These are phyloP conservation scores for Buddleja alternifolia DNA, from an alignment of 257 asterid species.

Conservation along the genomic window DNA sequence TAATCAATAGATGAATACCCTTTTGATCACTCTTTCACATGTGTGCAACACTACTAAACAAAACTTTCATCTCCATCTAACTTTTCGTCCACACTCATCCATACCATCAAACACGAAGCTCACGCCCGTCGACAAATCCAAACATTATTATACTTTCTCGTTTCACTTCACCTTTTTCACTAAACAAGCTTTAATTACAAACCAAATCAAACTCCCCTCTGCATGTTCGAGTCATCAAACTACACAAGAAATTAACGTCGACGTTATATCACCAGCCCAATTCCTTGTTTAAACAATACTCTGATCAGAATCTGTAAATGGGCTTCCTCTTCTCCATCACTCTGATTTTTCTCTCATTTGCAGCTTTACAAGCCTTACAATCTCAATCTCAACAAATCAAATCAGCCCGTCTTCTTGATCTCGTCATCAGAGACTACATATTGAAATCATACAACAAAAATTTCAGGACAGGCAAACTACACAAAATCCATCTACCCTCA, in stretches of 20 bases:
- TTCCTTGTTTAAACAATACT: neutral
- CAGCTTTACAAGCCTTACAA: neutral
- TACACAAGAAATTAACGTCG: no score
- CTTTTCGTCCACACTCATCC: neutral
- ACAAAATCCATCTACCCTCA: conserved; percentile 53
- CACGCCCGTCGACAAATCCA: neutral
- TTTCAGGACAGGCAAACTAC: conserved; percentile 64
- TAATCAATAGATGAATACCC: neutral
- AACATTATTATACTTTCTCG: neutral
- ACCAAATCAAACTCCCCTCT: no score
- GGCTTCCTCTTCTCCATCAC: conserved; percentile 8
- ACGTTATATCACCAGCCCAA: no score
- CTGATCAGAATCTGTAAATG: neutral
- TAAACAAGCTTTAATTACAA: no score
- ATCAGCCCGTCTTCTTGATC: conserved; percentile 72
- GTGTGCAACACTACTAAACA: neutral
- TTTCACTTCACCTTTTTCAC: no score
- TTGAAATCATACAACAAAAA: conserved; percentile 48
- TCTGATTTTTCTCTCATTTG: neutral
- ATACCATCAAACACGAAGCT: neutral
- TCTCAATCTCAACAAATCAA: conserved; percentile 50
- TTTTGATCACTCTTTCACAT: neutral
- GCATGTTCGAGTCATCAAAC: no score
- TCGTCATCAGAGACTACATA: conserved; percentile 68
- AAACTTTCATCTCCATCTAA: neutral